Evolutionary conservation across 75 land plant genomes (phyloP).

Genomic region (Pseudotsuga menziesii): DNA sequence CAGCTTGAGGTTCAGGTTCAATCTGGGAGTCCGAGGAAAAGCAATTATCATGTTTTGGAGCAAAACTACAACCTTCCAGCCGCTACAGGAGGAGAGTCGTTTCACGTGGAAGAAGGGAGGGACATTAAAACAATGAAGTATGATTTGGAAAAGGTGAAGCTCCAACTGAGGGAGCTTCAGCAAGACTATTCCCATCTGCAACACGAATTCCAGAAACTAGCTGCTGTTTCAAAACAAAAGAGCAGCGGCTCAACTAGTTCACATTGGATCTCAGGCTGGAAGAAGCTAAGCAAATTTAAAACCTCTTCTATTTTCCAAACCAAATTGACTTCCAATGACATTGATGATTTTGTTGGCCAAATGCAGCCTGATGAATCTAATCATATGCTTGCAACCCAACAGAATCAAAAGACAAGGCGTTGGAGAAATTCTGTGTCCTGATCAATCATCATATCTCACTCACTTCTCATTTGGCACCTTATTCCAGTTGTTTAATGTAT

Average conservation of each 20-base stretch:
- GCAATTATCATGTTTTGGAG: slow-evolving; percentile 33
- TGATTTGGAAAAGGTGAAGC: slow-evolving; percentile 78
- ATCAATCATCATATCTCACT: not conserved
- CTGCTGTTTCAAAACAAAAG: too few relatives aligned
- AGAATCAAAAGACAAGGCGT: slow-evolving; percentile 27
- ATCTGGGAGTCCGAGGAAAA: slow-evolving; percentile 32
- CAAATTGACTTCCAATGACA: slow-evolving; percentile 21
- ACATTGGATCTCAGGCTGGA: slow-evolving; percentile 54
- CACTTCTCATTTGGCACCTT: too few relatives aligned
- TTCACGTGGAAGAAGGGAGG: slow-evolving; percentile 55
- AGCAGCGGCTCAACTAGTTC: not conserved
- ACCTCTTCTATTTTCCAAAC: slow-evolving; percentile 23
- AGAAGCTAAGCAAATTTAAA: slow-evolving; percentile 64
- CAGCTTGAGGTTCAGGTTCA: too few relatives aligned
- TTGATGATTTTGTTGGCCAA: not conserved
- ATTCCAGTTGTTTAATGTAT: too few relatives aligned
- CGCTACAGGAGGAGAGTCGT: slow-evolving; percentile 21
- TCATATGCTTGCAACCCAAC: too few relatives aligned
- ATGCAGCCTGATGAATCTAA: slow-evolving; percentile 13
- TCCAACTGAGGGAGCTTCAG: slow-evolving; percentile 78
- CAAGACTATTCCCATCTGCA: slow-evolving; percentile 54
- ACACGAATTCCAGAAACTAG: slow-evolving; percentile 71
- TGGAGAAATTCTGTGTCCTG: slow-evolving; percentile 79
- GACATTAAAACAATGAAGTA: slow-evolving; percentile 70
- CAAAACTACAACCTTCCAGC: slow-evolving; percentile 28